Evolutionary conservation across 768 basidiomycete species (phyloP).

Genomic region (Sporobolomyces phaffii): DNA sequence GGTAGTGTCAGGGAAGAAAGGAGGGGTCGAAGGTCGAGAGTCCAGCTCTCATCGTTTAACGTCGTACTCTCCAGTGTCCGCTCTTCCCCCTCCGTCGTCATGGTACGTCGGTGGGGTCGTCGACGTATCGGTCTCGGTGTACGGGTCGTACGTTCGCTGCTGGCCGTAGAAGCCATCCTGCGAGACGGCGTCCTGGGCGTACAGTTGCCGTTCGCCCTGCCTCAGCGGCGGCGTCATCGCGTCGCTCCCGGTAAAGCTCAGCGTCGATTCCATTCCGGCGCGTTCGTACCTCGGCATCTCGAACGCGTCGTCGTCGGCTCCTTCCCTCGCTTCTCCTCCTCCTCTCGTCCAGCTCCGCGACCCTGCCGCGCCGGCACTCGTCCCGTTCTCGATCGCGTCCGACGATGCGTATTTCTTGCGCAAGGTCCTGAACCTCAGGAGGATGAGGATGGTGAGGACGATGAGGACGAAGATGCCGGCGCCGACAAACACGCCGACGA

Average conservation of each 20-base stretch:
- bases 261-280: not conserved
- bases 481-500: slow-evolving; percentile 33
- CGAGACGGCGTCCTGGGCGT: slow-evolving; percentile 9
- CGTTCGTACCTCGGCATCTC: slow-evolving; percentile 25
- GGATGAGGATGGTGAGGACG: slow-evolving; percentile 11
- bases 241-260: slow-evolving; percentile 2
- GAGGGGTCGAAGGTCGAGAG: too few species aligned
- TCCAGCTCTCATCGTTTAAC: too few species aligned
- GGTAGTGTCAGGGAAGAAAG: too few species aligned
- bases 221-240: not conserved
- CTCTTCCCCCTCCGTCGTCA: not conserved
- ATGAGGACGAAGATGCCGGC: slow-evolving; percentile 16
- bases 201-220: slow-evolving; percentile 1
- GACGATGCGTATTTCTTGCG: not conserved
- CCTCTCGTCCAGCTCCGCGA: not conserved
- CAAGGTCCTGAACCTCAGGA: slow-evolving; percentile 12
- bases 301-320: slow-evolving; percentile 24
- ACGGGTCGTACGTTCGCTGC: slow-evolving; percentile 10
- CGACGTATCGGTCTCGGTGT: not conserved
- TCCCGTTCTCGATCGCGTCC: not conserved
- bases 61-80: too few species aligned
- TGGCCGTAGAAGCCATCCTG: slow-evolving; percentile 10
- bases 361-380: not conserved
- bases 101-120: not conserved
- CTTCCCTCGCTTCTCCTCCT: not conserved